Evolutionary conservation across 129 eudicot genomes (phyloP).

Genomic region (Lonicera japonica): DNA sequence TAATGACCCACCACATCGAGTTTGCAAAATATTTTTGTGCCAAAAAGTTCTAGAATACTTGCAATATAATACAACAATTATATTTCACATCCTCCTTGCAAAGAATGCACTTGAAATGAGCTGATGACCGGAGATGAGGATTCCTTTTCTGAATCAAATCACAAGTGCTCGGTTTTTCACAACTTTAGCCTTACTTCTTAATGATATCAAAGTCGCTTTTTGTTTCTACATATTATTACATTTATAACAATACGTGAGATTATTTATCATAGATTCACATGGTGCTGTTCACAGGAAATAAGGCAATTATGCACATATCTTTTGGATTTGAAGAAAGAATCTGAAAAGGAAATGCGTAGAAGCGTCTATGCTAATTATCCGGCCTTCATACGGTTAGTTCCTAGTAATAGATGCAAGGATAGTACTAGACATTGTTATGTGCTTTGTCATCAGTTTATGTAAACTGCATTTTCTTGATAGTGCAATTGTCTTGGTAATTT

Average conservation of each 20-base stretch:
- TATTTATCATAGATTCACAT: neutral
- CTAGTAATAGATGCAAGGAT: neutral
- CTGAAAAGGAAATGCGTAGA: conserved; percentile 99
- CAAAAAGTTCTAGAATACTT: too few relatives aligned
- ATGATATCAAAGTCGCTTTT: neutral
- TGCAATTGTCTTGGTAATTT: neutral
- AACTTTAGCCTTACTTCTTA: too few relatives aligned
- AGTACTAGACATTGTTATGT: neutral
- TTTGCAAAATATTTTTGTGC: too few relatives aligned
- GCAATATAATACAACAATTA: too few relatives aligned
- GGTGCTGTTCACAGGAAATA: conserved; percentile 61
- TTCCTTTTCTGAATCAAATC: too few relatives aligned
- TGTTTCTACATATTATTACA: neutral
- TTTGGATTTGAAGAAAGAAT: conserved; percentile 88
- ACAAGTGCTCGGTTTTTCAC: too few relatives aligned
- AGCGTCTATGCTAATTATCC: conserved; percentile 98
- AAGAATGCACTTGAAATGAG: too few relatives aligned
- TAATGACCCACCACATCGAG: too few relatives aligned
- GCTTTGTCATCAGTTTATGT: neutral
- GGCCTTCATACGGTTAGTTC: conserved; percentile 89
- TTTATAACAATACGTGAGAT: neutral
- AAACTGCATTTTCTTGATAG: neutral
- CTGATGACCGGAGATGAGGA: too few relatives aligned
- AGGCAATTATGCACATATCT: conserved; percentile 90
- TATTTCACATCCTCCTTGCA: too few relatives aligned